A percentile compares a stretch with the other conserved stretches of the same genome.
Conservation (phyloP, 2,329 filamentous ascomycete species). For the Tolypocladium paradoxum region DNA sequence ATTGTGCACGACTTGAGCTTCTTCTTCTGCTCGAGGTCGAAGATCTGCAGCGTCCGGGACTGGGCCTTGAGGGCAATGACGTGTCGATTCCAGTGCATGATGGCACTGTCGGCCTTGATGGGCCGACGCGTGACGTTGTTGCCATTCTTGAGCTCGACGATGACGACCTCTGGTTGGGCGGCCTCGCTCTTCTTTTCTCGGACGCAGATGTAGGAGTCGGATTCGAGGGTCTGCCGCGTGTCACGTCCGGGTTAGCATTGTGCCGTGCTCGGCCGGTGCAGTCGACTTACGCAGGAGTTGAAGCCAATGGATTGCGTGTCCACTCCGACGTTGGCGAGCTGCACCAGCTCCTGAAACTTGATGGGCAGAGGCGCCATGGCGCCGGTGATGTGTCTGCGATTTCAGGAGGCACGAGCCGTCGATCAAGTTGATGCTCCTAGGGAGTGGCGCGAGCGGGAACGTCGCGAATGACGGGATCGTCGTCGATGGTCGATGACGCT, state of each 20-base stretch:
- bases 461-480: slow-evolving; percentile 10
- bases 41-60: slow-evolving; percentile 90
- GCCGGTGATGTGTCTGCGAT: slow-evolving; percentile 15
- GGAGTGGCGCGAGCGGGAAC: slow-evolving; percentile 10
- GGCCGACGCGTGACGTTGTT: slow-evolving; percentile 91
- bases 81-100: slow-evolving; percentile 97
- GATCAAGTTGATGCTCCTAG: not conserved
- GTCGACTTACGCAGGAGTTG: slow-evolving; percentile 60
- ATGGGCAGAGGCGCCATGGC: slow-evolving; percentile 68
- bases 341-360: slow-evolving; percentile 85
- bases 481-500: slow-evolving; percentile 4
- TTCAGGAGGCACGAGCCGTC: slow-evolving; percentile 13
- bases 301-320: slow-evolving; percentile 54
- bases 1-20: slow-evolving; percentile 96
- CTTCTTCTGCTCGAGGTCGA: slow-evolving; percentile 83
- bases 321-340: slow-evolving; percentile 41
- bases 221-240: slow-evolving; percentile 74
- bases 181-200: slow-evolving; percentile 84
- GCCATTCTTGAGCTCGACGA: slow-evolving; percentile 93
- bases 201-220: slow-evolving; percentile 91
- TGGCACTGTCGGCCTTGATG: slow-evolving; percentile 98
- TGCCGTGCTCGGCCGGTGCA: not conserved
- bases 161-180: slow-evolving; percentile 86
- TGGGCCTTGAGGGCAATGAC: slow-evolving; percentile 96
- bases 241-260: not conserved